Evolutionary conservation across 2,329 filamentous ascomycete species (phyloP).

Genomic region (Aspergillus transmontanensis): DNA sequence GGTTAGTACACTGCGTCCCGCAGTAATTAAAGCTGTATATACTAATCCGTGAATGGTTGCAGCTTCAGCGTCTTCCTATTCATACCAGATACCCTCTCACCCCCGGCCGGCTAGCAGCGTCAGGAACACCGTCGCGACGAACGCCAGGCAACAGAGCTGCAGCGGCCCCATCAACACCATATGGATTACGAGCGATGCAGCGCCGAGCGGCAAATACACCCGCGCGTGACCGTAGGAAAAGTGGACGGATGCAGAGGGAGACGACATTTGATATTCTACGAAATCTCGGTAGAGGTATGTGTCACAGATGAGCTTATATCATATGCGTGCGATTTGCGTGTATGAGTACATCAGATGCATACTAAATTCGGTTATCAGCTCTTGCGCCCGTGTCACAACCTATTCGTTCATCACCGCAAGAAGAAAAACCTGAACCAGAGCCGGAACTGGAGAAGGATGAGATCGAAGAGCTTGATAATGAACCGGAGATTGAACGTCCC

Average conservation of each 20-base stretch:
- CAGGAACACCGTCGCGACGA: constrained; percentile 36
- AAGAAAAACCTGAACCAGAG: constrained; percentile 26
- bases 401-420: constrained; percentile 51
- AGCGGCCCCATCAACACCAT: constrained; percentile 55
- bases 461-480: constrained; percentile 52
- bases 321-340: neutral
- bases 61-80: constrained; percentile 39
- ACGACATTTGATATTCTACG: constrained; percentile 58
- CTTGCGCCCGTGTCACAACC: constrained; percentile 53
- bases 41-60: neutral
- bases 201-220: constrained; percentile 57
- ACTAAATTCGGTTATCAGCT: constrained; percentile 33
- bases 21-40: neutral
- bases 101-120: constrained; percentile 34
- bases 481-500: constrained; percentile 47
- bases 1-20: constrained; percentile 17
- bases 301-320: neutral
- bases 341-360: neutral
- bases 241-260: constrained; percentile 54
- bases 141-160: constrained; percentile 36
- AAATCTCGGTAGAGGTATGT: constrained; percentile 54
- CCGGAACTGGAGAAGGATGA: constrained; percentile 30
- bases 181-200: constrained; percentile 57
- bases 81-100: constrained; percentile 38
- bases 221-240: constrained; percentile 51